These are phyloP conservation scores for Medicago truncatula DNA, from an alignment of 306 rosid species.

Conservation along the genomic window DNA sequence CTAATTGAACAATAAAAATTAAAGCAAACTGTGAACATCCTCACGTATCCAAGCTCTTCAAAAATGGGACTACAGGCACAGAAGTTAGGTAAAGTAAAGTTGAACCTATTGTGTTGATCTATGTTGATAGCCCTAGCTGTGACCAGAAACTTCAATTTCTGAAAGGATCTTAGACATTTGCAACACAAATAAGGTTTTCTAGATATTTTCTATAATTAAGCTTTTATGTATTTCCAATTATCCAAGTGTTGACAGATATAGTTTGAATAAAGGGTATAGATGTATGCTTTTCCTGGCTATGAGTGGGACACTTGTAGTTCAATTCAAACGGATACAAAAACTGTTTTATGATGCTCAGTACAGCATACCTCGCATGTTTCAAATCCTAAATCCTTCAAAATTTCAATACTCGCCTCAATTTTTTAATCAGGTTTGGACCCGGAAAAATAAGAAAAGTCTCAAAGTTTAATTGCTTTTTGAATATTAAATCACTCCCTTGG, in stretches of 20 bases:
- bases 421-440: not conserved
- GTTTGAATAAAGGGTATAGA: not conserved
- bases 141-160: constrained; percentile 34
- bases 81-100: constrained; percentile 24
- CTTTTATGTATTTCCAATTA: constrained; percentile 1
- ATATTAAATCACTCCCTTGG: not conserved
- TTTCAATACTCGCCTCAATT: not conserved
- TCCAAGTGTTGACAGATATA: constrained; percentile 13
- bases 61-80: constrained; percentile 8
- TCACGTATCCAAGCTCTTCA: constrained; percentile 14
- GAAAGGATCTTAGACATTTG: constrained; percentile 24
- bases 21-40: constrained; percentile 5
- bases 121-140: constrained; percentile 23
- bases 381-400: constrained; percentile 21
- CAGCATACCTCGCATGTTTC: constrained; percentile 8
- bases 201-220: constrained; percentile 28
- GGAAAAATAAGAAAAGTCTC: not conserved
- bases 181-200: constrained; percentile 28
- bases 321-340: constrained; percentile 6
- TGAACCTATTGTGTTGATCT: not conserved
- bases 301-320: not conserved
- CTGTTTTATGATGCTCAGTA: constrained; percentile 3
- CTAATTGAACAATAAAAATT: constrained; percentile 26
- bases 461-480: not conserved
- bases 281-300: constrained; percentile 15